phyloP scores from a whole-genome alignment of 768 basidiomycete genomes.

The Kwoniella shandongensis region DNA sequence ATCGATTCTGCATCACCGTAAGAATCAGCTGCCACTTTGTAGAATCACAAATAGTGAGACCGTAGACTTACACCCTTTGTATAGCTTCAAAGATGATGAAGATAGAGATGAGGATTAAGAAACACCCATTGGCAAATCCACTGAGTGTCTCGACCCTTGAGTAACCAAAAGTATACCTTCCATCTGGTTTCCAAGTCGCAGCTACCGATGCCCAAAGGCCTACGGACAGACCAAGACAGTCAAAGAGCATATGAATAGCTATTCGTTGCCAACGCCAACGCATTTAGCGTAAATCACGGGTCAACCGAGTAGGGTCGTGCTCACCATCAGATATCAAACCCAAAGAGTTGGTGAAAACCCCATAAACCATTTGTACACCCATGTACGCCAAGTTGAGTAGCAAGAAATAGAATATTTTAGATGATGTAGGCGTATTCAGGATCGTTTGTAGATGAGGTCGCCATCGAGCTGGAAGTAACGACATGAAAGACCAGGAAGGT shows the following conservation, averaged over 20 bases:
- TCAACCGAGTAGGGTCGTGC: slow-evolving; percentile 26
- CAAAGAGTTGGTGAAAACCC: slow-evolving; percentile 94
- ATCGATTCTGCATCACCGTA: slow-evolving; percentile 63
- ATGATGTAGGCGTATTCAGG: slow-evolving; percentile 83
- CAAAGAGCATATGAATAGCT: slow-evolving; percentile 99
- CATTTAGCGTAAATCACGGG: neutral
- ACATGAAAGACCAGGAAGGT: slow-evolving; percentile 30
- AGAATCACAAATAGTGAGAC: neutral
- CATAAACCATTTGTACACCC: slow-evolving; percentile 84
- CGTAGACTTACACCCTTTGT: slow-evolving; percentile 72
- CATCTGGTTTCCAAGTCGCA: slow-evolving; percentile 96
- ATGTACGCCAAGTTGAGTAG: slow-evolving; percentile 93
- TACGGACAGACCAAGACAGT: slow-evolving; percentile 94
- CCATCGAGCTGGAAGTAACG: slow-evolving; percentile 45
- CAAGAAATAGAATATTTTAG: slow-evolving; percentile 95
- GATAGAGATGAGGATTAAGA: slow-evolving; percentile 68
- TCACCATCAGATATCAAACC: slow-evolving; percentile 95
- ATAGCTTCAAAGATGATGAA: slow-evolving; percentile 98
- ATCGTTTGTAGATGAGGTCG: slow-evolving; percentile 78
- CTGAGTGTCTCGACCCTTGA: slow-evolving; percentile 95
- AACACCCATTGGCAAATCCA: slow-evolving; percentile 82
- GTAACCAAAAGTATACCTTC: slow-evolving; percentile 93
- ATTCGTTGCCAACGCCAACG: slow-evolving; percentile 12
- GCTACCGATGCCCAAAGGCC: slow-evolving; percentile 95
- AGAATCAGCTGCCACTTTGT: neutral